Conservation (phyloP, 345 rosid genomes). For the Eucalyptus cloeziana region DNA sequence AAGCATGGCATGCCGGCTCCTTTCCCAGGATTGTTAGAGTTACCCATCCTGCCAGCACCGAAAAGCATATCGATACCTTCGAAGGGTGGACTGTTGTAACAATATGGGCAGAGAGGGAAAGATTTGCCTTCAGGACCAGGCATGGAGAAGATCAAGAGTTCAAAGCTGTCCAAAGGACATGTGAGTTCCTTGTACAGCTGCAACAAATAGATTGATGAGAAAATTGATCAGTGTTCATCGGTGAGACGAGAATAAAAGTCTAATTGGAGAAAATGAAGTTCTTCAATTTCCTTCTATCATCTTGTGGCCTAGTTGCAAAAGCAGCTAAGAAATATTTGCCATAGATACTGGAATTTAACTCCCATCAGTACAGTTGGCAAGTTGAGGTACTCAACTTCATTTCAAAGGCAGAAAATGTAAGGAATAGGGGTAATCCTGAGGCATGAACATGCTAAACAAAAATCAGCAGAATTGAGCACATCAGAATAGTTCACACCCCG, state of each 20-base stretch:
- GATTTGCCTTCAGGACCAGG: slow-evolving; percentile 94
- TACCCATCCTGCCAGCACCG: slow-evolving; percentile 23
- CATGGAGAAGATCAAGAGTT: slow-evolving; percentile 82
- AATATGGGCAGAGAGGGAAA: slow-evolving; percentile 85
- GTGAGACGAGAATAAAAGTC: not conserved
- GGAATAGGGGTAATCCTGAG: not conserved
- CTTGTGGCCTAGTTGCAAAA: not conserved
- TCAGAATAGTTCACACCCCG: not conserved
- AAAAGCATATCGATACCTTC: slow-evolving; percentile 68
- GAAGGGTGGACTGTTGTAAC: slow-evolving; percentile 90
- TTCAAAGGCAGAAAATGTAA: not conserved
- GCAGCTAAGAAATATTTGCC: not conserved
- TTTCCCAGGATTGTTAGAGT: slow-evolving; percentile 38
- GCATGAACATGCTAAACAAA: not conserved
- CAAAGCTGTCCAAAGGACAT: slow-evolving; percentile 89
- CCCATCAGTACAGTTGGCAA: not conserved
- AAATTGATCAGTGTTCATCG: not conserved
- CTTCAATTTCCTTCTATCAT: not conserved
- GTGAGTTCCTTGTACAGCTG: slow-evolving; percentile 94
- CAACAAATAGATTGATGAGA: not conserved
- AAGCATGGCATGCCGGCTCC: slow-evolving; percentile 96
- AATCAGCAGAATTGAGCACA: not conserved
- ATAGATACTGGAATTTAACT: not conserved
- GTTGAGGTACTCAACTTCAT: not conserved
- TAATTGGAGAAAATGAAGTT: not conserved